phyloP scores from a whole-genome alignment of 345 rosid genomes.

The Populus ilicifolia region DNA sequence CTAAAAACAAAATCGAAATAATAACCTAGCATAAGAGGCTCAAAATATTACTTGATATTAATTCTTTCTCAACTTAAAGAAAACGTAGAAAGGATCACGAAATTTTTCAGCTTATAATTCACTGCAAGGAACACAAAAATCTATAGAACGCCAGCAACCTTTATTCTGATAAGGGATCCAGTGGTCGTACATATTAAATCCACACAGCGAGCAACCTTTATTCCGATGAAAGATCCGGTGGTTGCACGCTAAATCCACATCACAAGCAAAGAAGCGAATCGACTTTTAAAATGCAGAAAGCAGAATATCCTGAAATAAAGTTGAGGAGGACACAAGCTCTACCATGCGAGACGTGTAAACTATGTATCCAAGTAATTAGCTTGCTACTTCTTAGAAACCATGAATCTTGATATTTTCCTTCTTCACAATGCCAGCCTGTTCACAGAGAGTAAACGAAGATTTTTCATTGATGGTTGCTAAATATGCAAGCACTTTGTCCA shows the following conservation, averaged over 20 bases:
- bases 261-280: not conserved
- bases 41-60: too few species aligned
- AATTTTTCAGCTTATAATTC: too few species aligned
- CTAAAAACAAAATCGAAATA: too few species aligned
- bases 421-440: conserved; percentile 89
- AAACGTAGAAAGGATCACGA: too few species aligned
- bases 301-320: not conserved
- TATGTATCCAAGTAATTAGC: not conserved
- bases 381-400: conserved; percentile 58
- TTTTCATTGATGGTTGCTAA: not conserved
- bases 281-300: not conserved
- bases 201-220: too few species aligned
- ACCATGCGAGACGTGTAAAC: not conserved
- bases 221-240: too few species aligned
- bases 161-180: not conserved
- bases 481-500: not conserved
- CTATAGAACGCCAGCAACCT: not conserved
- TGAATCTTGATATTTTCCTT: conserved; percentile 91
- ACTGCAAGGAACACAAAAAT: not conserved
- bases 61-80: too few species aligned
- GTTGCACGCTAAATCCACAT: not conserved
- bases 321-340: not conserved
- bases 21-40: too few species aligned
- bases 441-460: not conserved
- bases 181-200: not conserved